phyloP scores from a whole-genome alignment of 2,329 filamentous ascomycete genomes.

The Aspergillus jensenii region DNA sequence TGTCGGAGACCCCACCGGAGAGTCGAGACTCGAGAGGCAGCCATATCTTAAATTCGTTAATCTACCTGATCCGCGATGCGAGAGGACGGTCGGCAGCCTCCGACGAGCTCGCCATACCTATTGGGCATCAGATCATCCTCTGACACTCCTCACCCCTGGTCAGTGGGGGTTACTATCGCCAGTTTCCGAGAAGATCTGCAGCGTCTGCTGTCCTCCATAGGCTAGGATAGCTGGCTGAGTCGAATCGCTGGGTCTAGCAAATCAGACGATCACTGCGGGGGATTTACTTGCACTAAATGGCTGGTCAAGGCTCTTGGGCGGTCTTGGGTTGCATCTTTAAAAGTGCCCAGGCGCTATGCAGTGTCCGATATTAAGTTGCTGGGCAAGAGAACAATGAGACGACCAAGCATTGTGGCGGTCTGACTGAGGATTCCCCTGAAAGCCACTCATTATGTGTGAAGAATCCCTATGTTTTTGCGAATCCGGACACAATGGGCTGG shows the following conservation, averaged over 20 bases:
- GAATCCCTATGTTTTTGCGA: too few relatives aligned
- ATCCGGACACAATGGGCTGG: background rate
- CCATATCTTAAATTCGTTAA: background rate
- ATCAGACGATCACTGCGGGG: conserved; percentile 2
- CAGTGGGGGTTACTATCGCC: background rate
- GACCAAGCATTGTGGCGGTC: conserved; percentile 8
- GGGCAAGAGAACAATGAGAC: background rate
- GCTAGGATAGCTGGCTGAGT: too few relatives aligned
- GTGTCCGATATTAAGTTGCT: background rate
- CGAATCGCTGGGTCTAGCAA: background rate
- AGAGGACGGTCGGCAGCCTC: background rate
- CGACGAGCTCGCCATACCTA: background rate
- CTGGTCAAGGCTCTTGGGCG: conserved; percentile 6
- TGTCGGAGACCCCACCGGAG: too few relatives aligned
- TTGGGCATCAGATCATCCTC: background rate
- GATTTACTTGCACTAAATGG: background rate
- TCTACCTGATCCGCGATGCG: background rate
- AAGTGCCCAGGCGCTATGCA: background rate
- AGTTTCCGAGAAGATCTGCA: conserved; percentile 5
- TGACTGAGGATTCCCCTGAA: background rate
- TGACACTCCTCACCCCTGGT: background rate
- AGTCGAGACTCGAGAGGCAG: background rate
- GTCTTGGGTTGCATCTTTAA: conserved; percentile 14
- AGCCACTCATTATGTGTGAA: background rate
- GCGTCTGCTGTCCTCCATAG: background rate